Conservation (phyloP, 2,329 filamentous ascomycete genomes). For the Fusarium phyllophilum region DNA sequence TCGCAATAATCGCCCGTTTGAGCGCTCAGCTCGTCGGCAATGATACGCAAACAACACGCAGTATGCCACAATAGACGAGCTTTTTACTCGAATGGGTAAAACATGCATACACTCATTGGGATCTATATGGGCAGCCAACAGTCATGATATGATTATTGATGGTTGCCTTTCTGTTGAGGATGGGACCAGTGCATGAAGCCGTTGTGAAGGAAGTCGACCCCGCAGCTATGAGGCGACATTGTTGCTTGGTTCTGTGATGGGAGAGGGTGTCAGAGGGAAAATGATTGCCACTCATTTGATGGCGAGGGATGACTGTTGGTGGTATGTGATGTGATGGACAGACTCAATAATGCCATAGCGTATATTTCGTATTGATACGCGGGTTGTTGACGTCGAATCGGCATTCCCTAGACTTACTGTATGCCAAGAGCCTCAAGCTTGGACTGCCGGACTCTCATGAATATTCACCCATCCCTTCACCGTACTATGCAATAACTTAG, state of each 20-base stretch:
- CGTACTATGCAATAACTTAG: rapidly evolving
- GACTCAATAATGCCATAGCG: neutral
- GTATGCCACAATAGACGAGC: neutral
- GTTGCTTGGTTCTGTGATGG: neutral
- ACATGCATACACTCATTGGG: neutral
- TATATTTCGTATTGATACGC: neutral
- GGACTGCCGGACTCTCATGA: neutral
- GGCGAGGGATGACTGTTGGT: too few species aligned
- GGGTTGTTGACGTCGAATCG: rapidly evolving
- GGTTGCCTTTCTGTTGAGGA: neutral
- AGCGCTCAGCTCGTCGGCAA: neutral
- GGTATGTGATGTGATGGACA: neutral
- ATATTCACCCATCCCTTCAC: too few species aligned
- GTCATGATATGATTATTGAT: neutral
- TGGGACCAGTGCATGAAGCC: neutral
- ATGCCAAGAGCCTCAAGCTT: rapidly evolving
- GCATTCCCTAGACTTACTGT: rapidly evolving
- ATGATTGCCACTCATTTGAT: too few species aligned
- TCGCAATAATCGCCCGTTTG: neutral
- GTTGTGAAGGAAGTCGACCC: neutral
- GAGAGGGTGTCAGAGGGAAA: neutral
- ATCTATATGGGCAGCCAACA: neutral
- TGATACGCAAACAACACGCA: neutral
- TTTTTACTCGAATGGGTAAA: neutral
- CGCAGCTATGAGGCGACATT: neutral